These are phyloP conservation scores for Paulownia fortunei DNA, from an alignment of 257 asterid genomes.

Conservation along the genomic window DNA sequence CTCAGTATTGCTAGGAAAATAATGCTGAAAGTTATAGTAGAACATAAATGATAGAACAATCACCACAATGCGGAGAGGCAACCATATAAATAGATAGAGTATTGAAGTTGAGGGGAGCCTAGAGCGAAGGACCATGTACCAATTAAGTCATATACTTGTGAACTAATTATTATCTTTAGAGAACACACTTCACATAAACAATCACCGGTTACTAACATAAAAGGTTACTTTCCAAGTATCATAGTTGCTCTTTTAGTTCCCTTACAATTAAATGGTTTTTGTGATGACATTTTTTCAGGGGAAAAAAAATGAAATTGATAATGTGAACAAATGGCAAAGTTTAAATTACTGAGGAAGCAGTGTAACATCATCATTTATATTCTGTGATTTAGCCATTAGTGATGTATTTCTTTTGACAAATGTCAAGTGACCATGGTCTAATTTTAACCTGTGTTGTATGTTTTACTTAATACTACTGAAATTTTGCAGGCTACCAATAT, in stretches of 20 bases:
- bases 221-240: not conserved
- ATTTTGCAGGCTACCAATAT: constrained; percentile 88
- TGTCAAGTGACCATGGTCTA: not conserved
- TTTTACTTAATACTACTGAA: constrained; percentile 16
- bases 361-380: too few species aligned
- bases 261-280: not conserved
- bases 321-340: too few species aligned
- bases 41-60: too few species aligned
- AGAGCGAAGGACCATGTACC: not conserved
- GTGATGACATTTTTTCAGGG: not conserved
- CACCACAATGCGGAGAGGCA: too few species aligned
- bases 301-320: too few species aligned
- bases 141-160: not conserved
- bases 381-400: too few species aligned
- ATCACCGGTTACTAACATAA: too few species aligned
- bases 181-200: too few species aligned
- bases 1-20: too few species aligned
- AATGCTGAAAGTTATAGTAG: too few species aligned
- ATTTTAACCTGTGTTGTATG: constrained; percentile 15
- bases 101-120: not conserved
- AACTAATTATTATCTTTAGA: constrained; percentile 3
- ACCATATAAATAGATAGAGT: too few species aligned
- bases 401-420: not conserved
- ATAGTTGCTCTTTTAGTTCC: not conserved
- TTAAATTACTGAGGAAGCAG: too few species aligned